Evolutionary conservation across 2,329 filamentous ascomycete species (phyloP).

Genomic region (Zelopaecilomyces penicillatus): DNA sequence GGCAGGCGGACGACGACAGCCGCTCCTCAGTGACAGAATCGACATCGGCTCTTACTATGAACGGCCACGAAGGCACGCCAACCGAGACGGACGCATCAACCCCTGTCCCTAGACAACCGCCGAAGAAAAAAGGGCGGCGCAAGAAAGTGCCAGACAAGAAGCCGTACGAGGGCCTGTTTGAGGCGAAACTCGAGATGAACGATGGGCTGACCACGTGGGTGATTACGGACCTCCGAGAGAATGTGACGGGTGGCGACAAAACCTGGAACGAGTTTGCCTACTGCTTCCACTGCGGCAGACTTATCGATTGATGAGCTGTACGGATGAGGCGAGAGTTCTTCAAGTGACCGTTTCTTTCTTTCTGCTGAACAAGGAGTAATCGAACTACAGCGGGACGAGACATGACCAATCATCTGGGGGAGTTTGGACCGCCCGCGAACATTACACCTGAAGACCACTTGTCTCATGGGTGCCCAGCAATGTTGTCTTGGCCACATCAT

Average conservation of each 20-base stretch:
- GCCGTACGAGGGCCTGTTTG: constrained; percentile 44
- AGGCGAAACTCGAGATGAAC: constrained; percentile 40
- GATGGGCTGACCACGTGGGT: constrained; percentile 41
- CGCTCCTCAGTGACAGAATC: constrained; percentile 21
- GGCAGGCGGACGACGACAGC: constrained; percentile 24
- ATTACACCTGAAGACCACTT: too few species aligned
- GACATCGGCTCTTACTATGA: constrained; percentile 17
- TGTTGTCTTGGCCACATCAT: too few species aligned
- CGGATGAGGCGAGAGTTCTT: too few species aligned
- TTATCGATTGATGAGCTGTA: constrained; percentile 31
- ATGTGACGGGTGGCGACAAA: constrained; percentile 40
- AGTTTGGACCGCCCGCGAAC: too few species aligned
- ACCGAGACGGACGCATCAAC: constrained; percentile 23
- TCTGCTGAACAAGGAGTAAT: too few species aligned
- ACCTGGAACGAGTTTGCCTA: constrained; percentile 42
- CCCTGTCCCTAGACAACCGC: constrained; percentile 17
- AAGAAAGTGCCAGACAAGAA: constrained; percentile 30
- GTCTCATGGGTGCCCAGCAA: too few species aligned
- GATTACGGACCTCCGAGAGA: constrained; percentile 42
- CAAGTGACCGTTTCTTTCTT: too few species aligned
- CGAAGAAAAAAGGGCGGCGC: constrained; percentile 28
- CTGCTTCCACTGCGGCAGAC: constrained; percentile 42
- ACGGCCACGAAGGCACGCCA: constrained; percentile 18
- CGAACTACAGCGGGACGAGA: too few species aligned
- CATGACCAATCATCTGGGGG: too few species aligned